Conservation (phyloP, 805 yeast species). For the Maudiozyma serrabonitensis region DNA sequence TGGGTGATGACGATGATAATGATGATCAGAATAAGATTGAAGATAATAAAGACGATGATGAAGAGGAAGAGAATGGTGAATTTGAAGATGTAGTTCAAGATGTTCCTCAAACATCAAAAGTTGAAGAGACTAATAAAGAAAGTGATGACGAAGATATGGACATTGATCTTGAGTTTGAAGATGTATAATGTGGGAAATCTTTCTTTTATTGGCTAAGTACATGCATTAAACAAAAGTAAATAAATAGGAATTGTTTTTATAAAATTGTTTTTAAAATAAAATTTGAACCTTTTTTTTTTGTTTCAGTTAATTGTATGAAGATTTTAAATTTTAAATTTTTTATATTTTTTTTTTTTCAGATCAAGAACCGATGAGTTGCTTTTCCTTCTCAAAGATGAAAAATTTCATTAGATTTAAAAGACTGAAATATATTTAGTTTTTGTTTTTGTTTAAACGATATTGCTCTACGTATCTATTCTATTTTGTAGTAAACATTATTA, state of each 20-base stretch:
- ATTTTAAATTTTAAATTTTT: not conserved
- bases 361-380: not conserved
- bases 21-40: constrained; percentile 5
- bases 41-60: too few relatives aligned
- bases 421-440: not conserved
- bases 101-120: not conserved
- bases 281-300: not conserved
- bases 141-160: constrained; percentile 27
- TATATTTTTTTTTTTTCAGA: not conserved
- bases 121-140: constrained; percentile 2
- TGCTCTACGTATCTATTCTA: too few relatives aligned
- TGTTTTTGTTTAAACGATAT: not conserved
- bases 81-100: constrained; percentile 16
- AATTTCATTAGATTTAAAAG: not conserved
- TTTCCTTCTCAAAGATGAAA: not conserved
- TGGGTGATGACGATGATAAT: constrained; percentile 10
- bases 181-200: constrained; percentile 12
- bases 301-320: not conserved
- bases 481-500: too few relatives aligned
- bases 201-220: too few relatives aligned
- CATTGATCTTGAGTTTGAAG: constrained; percentile 30
- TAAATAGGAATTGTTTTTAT: too few relatives aligned
- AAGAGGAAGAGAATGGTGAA: constrained; percentile 12
- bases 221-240: not conserved
- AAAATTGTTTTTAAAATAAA: too few relatives aligned